These are phyloP conservation scores for Chlamydomonas incerta DNA, from an alignment of 139 green algal genomes.

Conservation along the genomic window DNA sequence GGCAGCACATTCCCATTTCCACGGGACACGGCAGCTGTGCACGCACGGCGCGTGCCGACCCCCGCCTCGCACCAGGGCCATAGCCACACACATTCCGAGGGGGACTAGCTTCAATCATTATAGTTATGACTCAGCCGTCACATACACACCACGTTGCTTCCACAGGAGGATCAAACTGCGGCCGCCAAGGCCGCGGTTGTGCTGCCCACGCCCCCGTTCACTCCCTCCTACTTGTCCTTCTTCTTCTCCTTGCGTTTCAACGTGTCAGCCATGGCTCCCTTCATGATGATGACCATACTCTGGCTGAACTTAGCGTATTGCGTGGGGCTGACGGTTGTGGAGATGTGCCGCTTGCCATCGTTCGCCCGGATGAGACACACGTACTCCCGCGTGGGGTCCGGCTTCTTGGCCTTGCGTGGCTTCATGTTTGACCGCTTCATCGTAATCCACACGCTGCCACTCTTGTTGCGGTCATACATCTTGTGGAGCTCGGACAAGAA, in stretches of 20 bases:
- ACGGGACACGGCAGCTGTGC: too few relatives aligned
- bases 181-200: too few relatives aligned
- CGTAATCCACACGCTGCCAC: slow-evolving; percentile 74
- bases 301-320: slow-evolving; percentile 72
- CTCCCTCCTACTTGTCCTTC: slow-evolving; percentile 35
- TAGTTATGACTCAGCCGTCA: too few relatives aligned
- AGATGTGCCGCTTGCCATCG: slow-evolving; percentile 88
- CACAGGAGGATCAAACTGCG: too few relatives aligned
- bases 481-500: slow-evolving; percentile 85
- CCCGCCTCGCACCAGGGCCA: too few relatives aligned
- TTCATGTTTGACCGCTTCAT: slow-evolving; percentile 80
- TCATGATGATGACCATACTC: slow-evolving; percentile 77
- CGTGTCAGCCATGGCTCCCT: slow-evolving; percentile 74
- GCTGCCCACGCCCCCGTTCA: too few relatives aligned
- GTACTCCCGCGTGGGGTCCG: slow-evolving; percentile 57
- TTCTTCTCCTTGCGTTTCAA: slow-evolving; percentile 68
- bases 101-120: too few relatives aligned
- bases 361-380: slow-evolving; percentile 80
- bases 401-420: slow-evolving; percentile 50
- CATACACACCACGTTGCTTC: too few relatives aligned
- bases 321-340: slow-evolving; percentile 63
- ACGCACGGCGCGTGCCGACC: too few relatives aligned
- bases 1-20: too few relatives aligned
- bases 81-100: too few relatives aligned
- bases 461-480: slow-evolving; percentile 78